Conservation (phyloP, 371 early-diverging fungal genomes). For the Mortierella sp. region DNA sequence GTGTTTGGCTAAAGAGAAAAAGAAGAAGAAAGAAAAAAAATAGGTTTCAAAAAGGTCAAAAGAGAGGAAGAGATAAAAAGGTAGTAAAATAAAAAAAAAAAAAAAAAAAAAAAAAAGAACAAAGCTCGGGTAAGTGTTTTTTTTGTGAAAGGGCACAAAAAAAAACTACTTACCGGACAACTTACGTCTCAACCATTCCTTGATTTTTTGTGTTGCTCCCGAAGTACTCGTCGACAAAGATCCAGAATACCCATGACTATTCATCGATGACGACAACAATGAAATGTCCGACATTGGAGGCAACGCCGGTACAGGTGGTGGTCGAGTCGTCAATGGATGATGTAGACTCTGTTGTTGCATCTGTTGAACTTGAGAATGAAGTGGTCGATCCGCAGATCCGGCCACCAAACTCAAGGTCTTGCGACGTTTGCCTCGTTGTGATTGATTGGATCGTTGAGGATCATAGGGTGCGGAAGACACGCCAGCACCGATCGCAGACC, state of each 20-base stretch:
- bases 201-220: slow-evolving; percentile 72
- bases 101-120: background rate
- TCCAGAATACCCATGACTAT: background rate
- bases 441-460: slow-evolving; percentile 23
- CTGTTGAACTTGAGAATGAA: slow-evolving; percentile 18
- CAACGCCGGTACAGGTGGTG: slow-evolving; percentile 24
- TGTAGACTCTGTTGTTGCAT: slow-evolving; percentile 31
- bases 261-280: background rate
- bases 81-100: background rate
- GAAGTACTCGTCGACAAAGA: no score
- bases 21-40: background rate
- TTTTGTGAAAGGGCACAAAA: background rate
- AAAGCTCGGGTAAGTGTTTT: background rate
- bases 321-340: slow-evolving; percentile 24
- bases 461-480: slow-evolving; percentile 10
- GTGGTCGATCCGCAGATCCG: slow-evolving; percentile 30
- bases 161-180: slow-evolving; percentile 59
- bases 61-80: background rate
- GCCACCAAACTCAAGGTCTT: slow-evolving; percentile 66
- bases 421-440: slow-evolving; percentile 60
- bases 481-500: no score
- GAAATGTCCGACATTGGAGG: no score
- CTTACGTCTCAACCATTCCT: slow-evolving; percentile 75
- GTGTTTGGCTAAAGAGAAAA: slow-evolving; percentile 24
- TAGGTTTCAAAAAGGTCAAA: background rate